Evolutionary conservation across 108 stramenopile genomes (phyloP).

Genomic region (Seminavis robusta): DNA sequence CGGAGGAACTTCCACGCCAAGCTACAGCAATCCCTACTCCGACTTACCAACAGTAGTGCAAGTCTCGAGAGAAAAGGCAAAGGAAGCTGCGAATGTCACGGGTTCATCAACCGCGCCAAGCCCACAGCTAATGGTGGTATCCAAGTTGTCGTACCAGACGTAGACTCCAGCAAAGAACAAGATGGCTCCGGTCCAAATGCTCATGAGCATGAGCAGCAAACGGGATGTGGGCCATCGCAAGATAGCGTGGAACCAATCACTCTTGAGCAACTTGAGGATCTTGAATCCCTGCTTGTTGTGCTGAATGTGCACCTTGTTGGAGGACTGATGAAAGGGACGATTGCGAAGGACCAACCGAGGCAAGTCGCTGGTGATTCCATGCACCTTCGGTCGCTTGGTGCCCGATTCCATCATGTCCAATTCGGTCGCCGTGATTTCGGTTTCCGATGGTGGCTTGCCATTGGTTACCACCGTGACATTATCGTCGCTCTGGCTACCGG

Average conservation of each 20-base stretch:
- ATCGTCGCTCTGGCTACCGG: too few species aligned
- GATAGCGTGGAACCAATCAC: slow-evolving; percentile 83
- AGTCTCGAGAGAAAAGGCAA: slow-evolving; percentile 82
- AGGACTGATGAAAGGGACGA: slow-evolving; percentile 63
- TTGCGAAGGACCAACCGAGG: slow-evolving; percentile 63
- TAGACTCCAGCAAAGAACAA: slow-evolving; percentile 68
- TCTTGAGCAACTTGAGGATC: slow-evolving; percentile 15
- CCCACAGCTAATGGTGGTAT: slow-evolving; percentile 48
- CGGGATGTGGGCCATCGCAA: slow-evolving; percentile 41
- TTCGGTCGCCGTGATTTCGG: too few species aligned
- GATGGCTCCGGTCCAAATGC: slow-evolving; percentile 60
- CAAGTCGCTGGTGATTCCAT: too few species aligned
- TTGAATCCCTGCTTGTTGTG: slow-evolving; percentile 8
- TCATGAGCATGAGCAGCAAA: slow-evolving; percentile 33
- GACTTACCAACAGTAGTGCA: slow-evolving; percentile 87
- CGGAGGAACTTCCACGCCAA: not conserved
- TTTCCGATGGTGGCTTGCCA: too few species aligned
- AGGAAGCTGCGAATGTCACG: slow-evolving; percentile 41
- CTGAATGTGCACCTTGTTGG: slow-evolving; percentile 33
- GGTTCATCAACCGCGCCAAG: slow-evolving; percentile 38
- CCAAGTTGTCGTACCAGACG: slow-evolving; percentile 30
- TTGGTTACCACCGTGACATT: too few species aligned
- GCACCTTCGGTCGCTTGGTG: too few species aligned
- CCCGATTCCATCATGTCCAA: too few species aligned
- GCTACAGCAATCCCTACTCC: slow-evolving; percentile 26